phyloP scores from a whole-genome alignment of 208 protist genomes.

The Trypanosoma mega region DNA sequence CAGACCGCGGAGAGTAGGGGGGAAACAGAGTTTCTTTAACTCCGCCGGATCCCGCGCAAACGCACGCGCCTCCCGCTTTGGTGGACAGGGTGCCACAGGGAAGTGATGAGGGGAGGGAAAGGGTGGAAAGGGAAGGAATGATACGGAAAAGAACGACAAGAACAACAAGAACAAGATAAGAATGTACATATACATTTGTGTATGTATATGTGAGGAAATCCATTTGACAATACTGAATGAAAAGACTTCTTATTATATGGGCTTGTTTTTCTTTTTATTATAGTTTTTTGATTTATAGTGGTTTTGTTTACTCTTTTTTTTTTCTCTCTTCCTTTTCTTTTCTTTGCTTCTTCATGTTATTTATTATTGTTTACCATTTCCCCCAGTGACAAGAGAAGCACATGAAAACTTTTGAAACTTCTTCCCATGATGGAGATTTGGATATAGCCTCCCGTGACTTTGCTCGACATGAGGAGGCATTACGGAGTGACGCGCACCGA shows the following conservation, averaged over 20 bases:
- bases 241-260: too few species aligned
- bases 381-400: background rate
- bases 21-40: conserved; percentile 82
- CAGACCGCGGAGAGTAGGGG: conserved; percentile 40
- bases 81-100: conserved; percentile 29
- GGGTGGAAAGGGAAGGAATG: too few species aligned
- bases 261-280: conserved; percentile 25
- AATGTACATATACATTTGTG: too few species aligned
- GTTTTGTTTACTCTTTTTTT: conserved; percentile 15
- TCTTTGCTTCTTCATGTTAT: background rate
- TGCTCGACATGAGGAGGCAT: conserved; percentile 28
- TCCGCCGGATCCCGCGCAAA: conserved; percentile 77
- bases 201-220: conserved; percentile 4
- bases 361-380: background rate
- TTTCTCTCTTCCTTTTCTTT: conserved; percentile 15
- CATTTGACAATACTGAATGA: conserved; percentile 1
- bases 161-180: too few species aligned
- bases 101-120: conserved; percentile 16
- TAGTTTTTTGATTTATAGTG: background rate
- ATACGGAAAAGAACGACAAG: too few species aligned
- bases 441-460: conserved; percentile 61
- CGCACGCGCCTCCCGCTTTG: conserved; percentile 68
- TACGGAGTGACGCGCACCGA: conserved; percentile 69
- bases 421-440: conserved; percentile 47
- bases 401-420: conserved; percentile 1